Evolutionary conservation across 2,329 filamentous ascomycete species (phyloP), one percentile per base, ranked within the genome.

Genomic region (Colletotrichum karsti): DNA sequence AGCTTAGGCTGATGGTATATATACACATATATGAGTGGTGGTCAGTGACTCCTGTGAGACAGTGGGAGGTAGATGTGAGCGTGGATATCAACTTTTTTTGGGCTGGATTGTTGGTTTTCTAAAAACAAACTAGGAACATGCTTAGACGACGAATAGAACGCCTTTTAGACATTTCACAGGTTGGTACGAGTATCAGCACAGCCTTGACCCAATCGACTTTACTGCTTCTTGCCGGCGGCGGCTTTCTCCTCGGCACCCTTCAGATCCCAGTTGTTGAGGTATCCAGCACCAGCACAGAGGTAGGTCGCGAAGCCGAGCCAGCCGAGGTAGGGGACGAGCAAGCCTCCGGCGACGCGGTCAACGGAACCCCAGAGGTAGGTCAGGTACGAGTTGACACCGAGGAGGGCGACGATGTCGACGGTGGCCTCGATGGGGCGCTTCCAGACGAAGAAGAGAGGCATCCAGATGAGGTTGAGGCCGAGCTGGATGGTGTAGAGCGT

Each of bases 291-390:
- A 1, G 88, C 89, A 74, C 90, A 93, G 58, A 98, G 83, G 77
- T 98, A 98, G 0, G 92, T 94, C 33, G 94, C 95, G 77, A 97
- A 98, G 59, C 90, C 84, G 73, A 98, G 81, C 95, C 95, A 98
- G 15, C 84, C 92, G 26, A 97, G 81, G 77, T 98, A 98, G 1
- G 95, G 95, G 24, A 88, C 87, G 79, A 97, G 86, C 71, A 90
- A 85, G 88, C 89, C 95, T 15, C 90, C 92, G 20, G 93, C 90
- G 7, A 90, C 85, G 20, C 84, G 78, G 77, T 98, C 95, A 51
- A 95, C 87, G 70, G 89, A 84, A 69, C 89, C 89, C 91, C 93
- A 98, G 65, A 92, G 81, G 74, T 92, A 92, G 13, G 92, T 87
- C 56, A 98, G 80, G 73, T 94, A 95, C 7, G 86, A 88, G 53